Evolutionary conservation across 179 eudicot genomes (phyloP).

Genomic region (Beta lomatogona): DNA sequence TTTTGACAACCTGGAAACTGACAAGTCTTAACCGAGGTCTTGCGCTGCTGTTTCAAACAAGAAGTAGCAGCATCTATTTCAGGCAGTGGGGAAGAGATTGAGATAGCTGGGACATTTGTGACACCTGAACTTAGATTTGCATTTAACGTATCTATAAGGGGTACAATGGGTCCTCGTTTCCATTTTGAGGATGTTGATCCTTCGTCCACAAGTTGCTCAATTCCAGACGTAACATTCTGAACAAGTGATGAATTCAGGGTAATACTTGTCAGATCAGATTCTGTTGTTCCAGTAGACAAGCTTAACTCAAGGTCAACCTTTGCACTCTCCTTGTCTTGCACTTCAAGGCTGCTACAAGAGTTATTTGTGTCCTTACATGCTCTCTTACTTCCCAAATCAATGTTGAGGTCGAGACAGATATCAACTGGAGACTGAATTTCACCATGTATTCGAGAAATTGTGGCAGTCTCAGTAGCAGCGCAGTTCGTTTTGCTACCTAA

Average conservation of each 20-base stretch:
- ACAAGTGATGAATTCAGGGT: slow-evolving; percentile 35
- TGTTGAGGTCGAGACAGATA: slow-evolving; percentile 42
- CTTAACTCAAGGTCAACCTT: slow-evolving; percentile 62
- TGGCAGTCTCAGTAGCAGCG: slow-evolving; percentile 26
- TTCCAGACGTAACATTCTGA: slow-evolving; percentile 29
- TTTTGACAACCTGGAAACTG: slow-evolving; percentile 53
- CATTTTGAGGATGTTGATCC: slow-evolving; percentile 72
- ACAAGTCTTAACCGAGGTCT: slow-evolving; percentile 47
- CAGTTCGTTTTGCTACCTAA: slow-evolving; percentile 7
- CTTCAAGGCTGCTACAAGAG: slow-evolving; percentile 16
- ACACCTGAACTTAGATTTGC: slow-evolving; percentile 2
- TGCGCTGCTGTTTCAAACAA: slow-evolving; percentile 34
- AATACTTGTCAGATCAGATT: slow-evolving; percentile 62
- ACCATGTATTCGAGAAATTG: slow-evolving; percentile 37
- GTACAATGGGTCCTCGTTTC: slow-evolving; percentile 46
- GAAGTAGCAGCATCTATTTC: slow-evolving; percentile 20
- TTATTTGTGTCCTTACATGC: slow-evolving; percentile 22
- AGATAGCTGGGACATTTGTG: slow-evolving; percentile 16
- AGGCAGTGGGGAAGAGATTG: slow-evolving; percentile 4
- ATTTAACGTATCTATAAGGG: slow-evolving; percentile 26
- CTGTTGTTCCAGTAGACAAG: slow-evolving; percentile 50
- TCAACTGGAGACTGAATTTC: slow-evolving; percentile 28
- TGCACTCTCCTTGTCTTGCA: slow-evolving; percentile 18
- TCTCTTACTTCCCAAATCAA: slow-evolving; percentile 20
- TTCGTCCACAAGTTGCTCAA: slow-evolving; percentile 55